Evolutionary conservation across 176 grass and related monocot species (phyloP), one percentile per base, ranked within the genome.

Genomic region (Cymbopogon citratus): DNA sequence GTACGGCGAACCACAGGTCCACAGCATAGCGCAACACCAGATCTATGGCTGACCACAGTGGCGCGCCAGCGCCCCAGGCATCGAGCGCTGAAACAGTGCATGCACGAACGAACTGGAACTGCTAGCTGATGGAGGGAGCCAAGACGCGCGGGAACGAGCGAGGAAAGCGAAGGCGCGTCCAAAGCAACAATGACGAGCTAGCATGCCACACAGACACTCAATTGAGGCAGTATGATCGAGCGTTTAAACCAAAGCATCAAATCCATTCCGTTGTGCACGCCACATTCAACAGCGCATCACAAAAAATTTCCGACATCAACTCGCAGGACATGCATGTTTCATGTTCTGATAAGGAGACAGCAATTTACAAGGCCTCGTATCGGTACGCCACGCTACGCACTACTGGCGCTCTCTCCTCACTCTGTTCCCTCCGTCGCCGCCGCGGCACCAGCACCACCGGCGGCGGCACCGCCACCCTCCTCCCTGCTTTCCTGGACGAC

Each of bases 221-320:
- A 3, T 33, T 33, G 31, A 2, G 31, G 31, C 31, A 33, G n/a
- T n/a, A n/a, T n/a, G n/a, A n/a, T n/a, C n/a, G n/a, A 52, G 15
- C 48, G 48, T 6, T 18, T 52, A 54, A 19, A 65, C 71, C 70
- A 67, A 83, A 79, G 78, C 74, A 73, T 33, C 87, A 39, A 88
- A 84, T 88, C 81, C 12, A 34, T 12, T 43, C 51, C 14, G 33
- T 56, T 77, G 48, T 57, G 66, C 74, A 44, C 77, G 52, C 5
- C 38, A 39, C 46, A 6, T 56, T 41, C 9, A 33, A 40, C 67
- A 45, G 48, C 65, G 0, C 3, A 4, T 16, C 15, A 23, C 3
- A 60, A 86, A 56, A n/a, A 73, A 85, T 18, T 28, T 28, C 52
- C 3, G 16, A 68, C 36, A 23, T 2, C 21, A 34, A 26, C 2